Evolutionary conservation across 495 filamentous ascomycete genomes (phyloP).

Genomic region (Penicillium paradoxum): DNA sequence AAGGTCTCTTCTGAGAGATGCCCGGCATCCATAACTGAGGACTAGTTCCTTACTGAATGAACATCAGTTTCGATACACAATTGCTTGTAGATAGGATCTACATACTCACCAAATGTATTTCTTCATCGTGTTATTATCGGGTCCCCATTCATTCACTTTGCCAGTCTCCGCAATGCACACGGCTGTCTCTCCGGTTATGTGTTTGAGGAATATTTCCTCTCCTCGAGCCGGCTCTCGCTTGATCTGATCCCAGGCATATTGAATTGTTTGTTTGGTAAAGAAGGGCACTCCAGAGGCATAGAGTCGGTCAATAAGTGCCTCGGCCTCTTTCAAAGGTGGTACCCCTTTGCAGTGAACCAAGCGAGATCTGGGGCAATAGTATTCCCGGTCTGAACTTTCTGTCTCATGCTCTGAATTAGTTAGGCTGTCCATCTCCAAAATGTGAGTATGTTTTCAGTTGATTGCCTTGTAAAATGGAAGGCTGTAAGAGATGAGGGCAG

Average conservation of each 20-base stretch:
- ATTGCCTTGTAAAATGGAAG: not conserved
- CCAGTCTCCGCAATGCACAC: constrained; percentile 5
- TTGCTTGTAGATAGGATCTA: no score
- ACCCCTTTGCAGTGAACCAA: not conserved
- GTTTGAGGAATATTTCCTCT: constrained; percentile 7
- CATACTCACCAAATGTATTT: not conserved
- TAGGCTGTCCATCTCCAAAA: not conserved
- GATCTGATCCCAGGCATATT: constrained; percentile 9
- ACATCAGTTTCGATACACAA: not conserved
- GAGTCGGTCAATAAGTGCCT: constrained; percentile 11
- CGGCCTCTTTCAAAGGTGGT: constrained; percentile 8
- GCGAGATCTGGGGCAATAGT: not conserved
- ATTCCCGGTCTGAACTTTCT: not conserved
- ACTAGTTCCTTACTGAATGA: constrained; percentile 2
- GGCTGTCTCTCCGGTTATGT: constrained; percentile 8
- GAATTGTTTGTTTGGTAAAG: constrained; percentile 16
- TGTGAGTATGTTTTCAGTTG: no score
- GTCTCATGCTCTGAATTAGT: not conserved
- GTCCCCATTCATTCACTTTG: not conserved
- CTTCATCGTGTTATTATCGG: not conserved
- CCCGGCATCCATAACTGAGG: constrained; percentile 8
- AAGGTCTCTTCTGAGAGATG: constrained; percentile 6
- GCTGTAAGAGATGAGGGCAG: not conserved
- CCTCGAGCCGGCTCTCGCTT: constrained; percentile 2
- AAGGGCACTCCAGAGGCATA: constrained; percentile 13